phyloP scores from a whole-genome alignment of 371 early-diverging fungal species.

The Apophysomyces variabilis region DNA sequence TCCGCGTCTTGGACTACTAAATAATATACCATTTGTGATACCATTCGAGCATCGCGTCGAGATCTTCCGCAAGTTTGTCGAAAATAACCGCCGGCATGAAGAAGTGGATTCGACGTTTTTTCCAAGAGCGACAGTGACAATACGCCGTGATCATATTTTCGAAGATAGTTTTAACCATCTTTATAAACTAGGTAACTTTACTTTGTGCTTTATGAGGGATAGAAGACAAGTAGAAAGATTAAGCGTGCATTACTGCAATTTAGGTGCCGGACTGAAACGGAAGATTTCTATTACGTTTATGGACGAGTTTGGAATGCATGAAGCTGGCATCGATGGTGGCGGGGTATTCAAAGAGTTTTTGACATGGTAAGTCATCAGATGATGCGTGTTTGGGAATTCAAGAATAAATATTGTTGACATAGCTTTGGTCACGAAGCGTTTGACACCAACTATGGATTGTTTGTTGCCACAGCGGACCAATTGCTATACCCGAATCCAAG shows the following conservation, averaged over 20 bases:
- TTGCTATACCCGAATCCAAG: conserved; percentile 83
- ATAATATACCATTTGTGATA: conserved; percentile 88
- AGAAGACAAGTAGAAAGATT: not conserved
- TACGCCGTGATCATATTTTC: conserved; percentile 82
- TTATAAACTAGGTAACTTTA: conserved; percentile 53
- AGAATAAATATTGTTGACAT: conserved; percentile 5
- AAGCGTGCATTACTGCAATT: not conserved
- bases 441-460: conserved; percentile 78
- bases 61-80: conserved; percentile 82
- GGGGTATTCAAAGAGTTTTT: conserved; percentile 84
- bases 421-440: conserved; percentile 84
- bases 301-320: conserved; percentile 81
- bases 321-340: conserved; percentile 96
- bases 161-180: conserved; percentile 86
- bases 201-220: not conserved
- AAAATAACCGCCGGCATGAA: conserved; percentile 62
- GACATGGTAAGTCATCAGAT: conserved; percentile 56
- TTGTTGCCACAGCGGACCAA: conserved; percentile 76
- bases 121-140: conserved; percentile 40
- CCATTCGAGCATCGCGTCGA: conserved; percentile 88
- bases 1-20: conserved; percentile 75
- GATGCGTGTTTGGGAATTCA: not conserved
- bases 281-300: conserved; percentile 88
- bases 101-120: not conserved
- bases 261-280: conserved; percentile 63